Evolutionary conservation across 1,284 basidiomycete genomes (phyloP), one percentile per base, ranked within the genome.

Genomic region (Peniophora sp.): DNA sequence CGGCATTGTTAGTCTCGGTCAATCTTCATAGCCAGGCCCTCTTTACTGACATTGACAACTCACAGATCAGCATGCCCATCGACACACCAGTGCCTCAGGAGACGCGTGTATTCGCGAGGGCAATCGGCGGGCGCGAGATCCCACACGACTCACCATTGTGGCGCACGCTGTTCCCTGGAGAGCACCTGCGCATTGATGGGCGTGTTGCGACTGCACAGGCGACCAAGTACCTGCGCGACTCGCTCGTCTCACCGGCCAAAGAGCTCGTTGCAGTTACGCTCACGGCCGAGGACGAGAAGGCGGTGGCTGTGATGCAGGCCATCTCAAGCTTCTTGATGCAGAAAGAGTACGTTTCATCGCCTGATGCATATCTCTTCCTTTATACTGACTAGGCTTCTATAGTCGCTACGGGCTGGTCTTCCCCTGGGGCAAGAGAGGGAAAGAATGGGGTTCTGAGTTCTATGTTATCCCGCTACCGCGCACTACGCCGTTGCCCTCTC

Each of bases 321-420:
- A 67, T 94, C 37, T 76, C 81, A 37, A 77, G 85, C 44, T 88
- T 88, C 57, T 73, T 93, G 51, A 71, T 87, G 35, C 71, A 72
- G 0, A 88, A 90, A 74, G 80, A 81, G 91, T 93, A 62, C 61
- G 88, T 74, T 3, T 45, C 51, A 45, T n/a, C 47, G 48, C 55
- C 54, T 27, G 48, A 47, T 17, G n/a, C 45, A 37, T 47, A 41
- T 24, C 24, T 52, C 17, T 36, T 56, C 48, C 24, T 41, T 47
- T n/a, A 49, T 35, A 17, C 36, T 32, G 9, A 24, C 32, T 52
- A 43, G 50, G 15, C 51, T 49, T 51, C 44, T 58, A 15, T 63
- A 93, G 91, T 52, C 91, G 92, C 20, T 88, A 94, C 65, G 92
- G 86, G 9, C 74, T 94, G 12, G 79, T 90, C 35, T 90, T 91